Evolutionary conservation across 2,329 filamentous ascomycete genomes (phyloP).

Genomic region (Fusarium sp.): DNA sequence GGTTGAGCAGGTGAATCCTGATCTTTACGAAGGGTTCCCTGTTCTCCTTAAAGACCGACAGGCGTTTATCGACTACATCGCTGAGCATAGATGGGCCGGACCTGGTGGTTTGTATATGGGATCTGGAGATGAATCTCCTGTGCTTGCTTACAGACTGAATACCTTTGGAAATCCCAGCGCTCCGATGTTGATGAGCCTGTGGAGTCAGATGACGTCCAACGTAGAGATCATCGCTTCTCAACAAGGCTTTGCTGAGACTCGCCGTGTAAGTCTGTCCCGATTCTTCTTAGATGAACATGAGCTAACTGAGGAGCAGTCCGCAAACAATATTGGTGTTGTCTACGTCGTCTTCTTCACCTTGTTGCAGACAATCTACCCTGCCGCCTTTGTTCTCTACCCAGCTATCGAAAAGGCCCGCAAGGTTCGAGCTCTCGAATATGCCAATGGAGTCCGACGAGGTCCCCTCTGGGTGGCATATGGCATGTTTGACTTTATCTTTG

Average conservation of each 20-base stretch:
- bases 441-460: constrained; percentile 82
- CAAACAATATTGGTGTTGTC: constrained; percentile 68
- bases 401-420: constrained; percentile 81
- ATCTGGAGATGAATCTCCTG: constrained; percentile 13
- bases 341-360: constrained; percentile 79
- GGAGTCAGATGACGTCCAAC: constrained; percentile 37
- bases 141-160: constrained; percentile 23
- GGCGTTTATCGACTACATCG: constrained; percentile 17
- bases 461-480: constrained; percentile 86
- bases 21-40: constrained; percentile 10
- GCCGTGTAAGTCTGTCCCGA: constrained; percentile 50
- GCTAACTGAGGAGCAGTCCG: too few relatives aligned
- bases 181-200: constrained; percentile 29
- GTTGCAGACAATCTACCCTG: constrained; percentile 73
- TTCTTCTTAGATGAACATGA: too few relatives aligned
- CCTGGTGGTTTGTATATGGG: constrained; percentile 27
- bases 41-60: constrained; percentile 16
- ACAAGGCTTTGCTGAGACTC: constrained; percentile 69
- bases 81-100: neutral
- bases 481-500: constrained; percentile 80
- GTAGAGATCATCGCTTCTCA: constrained; percentile 64
- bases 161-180: constrained; percentile 12
- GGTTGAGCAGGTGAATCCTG: constrained; percentile 4
- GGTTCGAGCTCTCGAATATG: constrained; percentile 85
- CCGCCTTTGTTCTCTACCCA: constrained; percentile 81